These are phyloP conservation scores for Pelargonium australe DNA, from an alignment of 441 rosid species.

Conservation along the genomic window DNA sequence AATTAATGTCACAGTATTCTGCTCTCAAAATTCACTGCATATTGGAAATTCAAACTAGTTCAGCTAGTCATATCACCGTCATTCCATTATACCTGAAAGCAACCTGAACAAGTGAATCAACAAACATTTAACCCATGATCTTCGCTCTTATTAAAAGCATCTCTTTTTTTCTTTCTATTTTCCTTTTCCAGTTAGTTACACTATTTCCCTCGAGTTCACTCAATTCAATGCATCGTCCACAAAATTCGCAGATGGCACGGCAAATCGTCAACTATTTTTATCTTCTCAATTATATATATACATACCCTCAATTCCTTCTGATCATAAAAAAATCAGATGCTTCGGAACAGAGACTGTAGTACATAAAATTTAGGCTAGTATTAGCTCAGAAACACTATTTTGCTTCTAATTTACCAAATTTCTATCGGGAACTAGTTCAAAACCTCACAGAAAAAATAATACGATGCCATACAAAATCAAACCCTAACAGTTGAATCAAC, in stretches of 20 bases:
- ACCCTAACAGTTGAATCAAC: conserved; percentile 34
- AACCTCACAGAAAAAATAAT: not conserved
- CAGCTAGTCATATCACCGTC: conserved; percentile 4
- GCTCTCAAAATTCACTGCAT: not conserved
- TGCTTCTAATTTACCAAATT: conserved; percentile 25
- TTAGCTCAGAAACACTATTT: conserved; percentile 18
- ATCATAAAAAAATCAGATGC: conserved; percentile 19
- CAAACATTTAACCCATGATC: not conserved
- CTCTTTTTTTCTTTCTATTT: not conserved
- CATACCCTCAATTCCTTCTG: conserved; percentile 11
- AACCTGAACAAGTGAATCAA: conserved; percentile 2
- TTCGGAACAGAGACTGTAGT: conserved; percentile 21
- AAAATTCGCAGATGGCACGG: not conserved
- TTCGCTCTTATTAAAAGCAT: not conserved
- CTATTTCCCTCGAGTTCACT: not conserved
- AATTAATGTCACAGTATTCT: not conserved
- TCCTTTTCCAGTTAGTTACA: not conserved
- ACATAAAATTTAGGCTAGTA: conserved; percentile 17
- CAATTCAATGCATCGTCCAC: conserved; percentile 2
- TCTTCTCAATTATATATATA: conserved; percentile 9
- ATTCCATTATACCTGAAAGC: conserved; percentile 10
- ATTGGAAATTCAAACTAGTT: not conserved
- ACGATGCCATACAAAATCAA: conserved; percentile 21
- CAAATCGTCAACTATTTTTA: conserved; percentile 4
- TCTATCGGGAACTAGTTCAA: conserved; percentile 30